These are phyloP conservation scores for Urtica urens DNA, from an alignment of 306 rosid species.

Conservation along the genomic window DNA sequence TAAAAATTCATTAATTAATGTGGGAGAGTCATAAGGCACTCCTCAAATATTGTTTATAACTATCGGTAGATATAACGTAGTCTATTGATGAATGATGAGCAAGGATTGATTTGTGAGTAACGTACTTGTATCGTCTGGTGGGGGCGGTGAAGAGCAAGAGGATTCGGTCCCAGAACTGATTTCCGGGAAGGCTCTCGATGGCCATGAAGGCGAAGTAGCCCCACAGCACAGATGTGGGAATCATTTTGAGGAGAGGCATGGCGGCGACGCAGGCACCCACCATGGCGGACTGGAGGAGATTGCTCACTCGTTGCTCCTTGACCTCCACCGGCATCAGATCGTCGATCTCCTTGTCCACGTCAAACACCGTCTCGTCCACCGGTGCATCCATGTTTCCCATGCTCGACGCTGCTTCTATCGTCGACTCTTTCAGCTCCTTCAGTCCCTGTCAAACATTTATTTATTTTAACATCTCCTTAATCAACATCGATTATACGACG, in stretches of 20 bases:
- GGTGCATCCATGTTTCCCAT: slow-evolving; percentile 81
- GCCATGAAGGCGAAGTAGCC: slow-evolving; percentile 99
- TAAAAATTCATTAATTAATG: no score
- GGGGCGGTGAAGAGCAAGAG: slow-evolving; percentile 88
- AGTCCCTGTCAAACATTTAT: slow-evolving; percentile 40
- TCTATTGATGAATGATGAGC: no score
- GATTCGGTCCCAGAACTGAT: slow-evolving; percentile 98
- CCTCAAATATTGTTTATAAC: no score
- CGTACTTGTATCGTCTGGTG: slow-evolving; percentile 73
- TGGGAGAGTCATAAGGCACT: no score
- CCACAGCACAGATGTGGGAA: slow-evolving; percentile 99
- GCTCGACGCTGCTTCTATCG: slow-evolving; percentile 74
- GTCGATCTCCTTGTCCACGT: slow-evolving; percentile 88
- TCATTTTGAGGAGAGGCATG: slow-evolving; percentile 87
- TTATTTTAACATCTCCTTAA: background rate
- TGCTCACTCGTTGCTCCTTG: slow-evolving; percentile 87
- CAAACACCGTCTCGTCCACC: slow-evolving; percentile 70
- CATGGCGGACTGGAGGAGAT: slow-evolving; percentile 73
- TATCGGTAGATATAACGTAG: no score
- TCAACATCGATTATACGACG: background rate
- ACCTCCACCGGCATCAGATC: slow-evolving; percentile 92
- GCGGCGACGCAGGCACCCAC: slow-evolving; percentile 96
- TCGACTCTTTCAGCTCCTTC: slow-evolving; percentile 76
- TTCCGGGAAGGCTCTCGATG: slow-evolving; percentile 93
- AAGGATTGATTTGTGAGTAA: background rate